Conservation (phyloP, 768 basidiomycete species). For the Grammothele lineata region DNA sequence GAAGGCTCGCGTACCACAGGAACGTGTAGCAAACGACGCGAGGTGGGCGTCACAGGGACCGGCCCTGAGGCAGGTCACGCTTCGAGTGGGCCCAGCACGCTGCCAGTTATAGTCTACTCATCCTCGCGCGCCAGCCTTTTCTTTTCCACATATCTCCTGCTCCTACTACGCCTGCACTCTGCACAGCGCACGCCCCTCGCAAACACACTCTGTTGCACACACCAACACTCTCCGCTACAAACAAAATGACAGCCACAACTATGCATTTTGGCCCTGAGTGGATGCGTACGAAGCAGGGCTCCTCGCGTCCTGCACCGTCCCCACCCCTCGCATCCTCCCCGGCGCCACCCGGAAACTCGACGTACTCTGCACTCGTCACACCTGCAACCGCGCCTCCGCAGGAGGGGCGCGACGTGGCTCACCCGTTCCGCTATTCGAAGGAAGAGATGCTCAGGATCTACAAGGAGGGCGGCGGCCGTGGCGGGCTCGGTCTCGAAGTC, state of each 20-base stretch:
- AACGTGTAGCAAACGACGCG: conserved; percentile 9
- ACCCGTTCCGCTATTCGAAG: conserved; percentile 85
- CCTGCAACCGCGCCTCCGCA: conserved; percentile 43
- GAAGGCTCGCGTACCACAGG: neutral
- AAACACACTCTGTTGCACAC: conserved; percentile 1
- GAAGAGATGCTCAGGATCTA: conserved; percentile 83
- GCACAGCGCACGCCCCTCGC: conserved; percentile 5
- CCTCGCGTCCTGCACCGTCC: conserved; percentile 52
- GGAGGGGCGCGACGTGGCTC: conserved; percentile 58
- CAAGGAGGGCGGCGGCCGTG: conserved; percentile 70
- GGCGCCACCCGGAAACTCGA: conserved; percentile 49
- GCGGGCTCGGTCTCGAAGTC: conserved; percentile 77
- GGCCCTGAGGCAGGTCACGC: conserved; percentile 24
- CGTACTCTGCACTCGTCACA: conserved; percentile 69
- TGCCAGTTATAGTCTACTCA: conserved; percentile 5
- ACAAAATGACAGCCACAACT: conserved; percentile 53
- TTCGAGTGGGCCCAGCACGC: conserved; percentile 3
- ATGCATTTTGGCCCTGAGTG: conserved; percentile 93
- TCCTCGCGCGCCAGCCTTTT: conserved; percentile 5
- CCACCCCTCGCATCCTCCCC: conserved; percentile 41
- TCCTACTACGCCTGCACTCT: conserved; percentile 10
- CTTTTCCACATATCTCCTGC: conserved; percentile 15
- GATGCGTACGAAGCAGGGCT: conserved; percentile 79
- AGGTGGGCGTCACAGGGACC: conserved; percentile 9
- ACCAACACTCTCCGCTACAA: conserved; percentile 3